Conservation (phyloP, 352 stramenopile species). For the Bremia lactucae region DNA sequence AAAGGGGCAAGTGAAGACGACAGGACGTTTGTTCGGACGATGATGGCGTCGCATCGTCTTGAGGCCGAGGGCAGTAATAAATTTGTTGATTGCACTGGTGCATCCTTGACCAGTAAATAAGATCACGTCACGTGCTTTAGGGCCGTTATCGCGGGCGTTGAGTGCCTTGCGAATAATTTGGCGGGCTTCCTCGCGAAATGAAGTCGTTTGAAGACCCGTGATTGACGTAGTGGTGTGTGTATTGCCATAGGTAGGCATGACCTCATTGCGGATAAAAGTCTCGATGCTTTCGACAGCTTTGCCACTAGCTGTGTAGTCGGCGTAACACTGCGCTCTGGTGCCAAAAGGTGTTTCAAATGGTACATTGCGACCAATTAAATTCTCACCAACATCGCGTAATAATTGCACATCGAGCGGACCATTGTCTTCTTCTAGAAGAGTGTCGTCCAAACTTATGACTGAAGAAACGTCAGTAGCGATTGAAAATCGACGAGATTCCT, state of each 20-base stretch:
- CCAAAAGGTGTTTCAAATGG: constrained; percentile 67
- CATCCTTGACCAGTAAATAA: constrained; percentile 88
- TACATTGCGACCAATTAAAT: constrained; percentile 41
- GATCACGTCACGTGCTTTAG: constrained; percentile 85
- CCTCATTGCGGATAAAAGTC: constrained; percentile 78
- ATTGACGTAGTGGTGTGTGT: constrained; percentile 91
- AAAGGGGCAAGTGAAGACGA: constrained; percentile 91
- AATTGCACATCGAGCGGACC: constrained; percentile 24
- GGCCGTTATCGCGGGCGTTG: constrained; percentile 81
- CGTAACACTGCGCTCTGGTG: constrained; percentile 83
- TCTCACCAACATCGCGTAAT: constrained; percentile 29
- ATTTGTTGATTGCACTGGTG: constrained; percentile 80
- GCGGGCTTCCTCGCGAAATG: constrained; percentile 90
- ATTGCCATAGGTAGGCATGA: constrained; percentile 94
- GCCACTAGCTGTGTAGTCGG: constrained; percentile 91
- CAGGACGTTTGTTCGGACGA: constrained; percentile 30
- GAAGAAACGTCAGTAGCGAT: no score
- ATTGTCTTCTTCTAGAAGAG: no score
- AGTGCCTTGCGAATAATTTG: constrained; percentile 88
- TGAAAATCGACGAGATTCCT: no score
- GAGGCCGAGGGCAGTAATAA: constrained; percentile 64
- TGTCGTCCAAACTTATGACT: no score
- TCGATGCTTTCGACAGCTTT: constrained; percentile 87
- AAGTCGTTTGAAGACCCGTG: constrained; percentile 81
- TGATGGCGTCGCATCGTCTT: constrained; percentile 26